A percentile compares a stretch with the other conserved stretches of the same genome.
Evolutionary conservation across 257 asterid species (phyloP).

Genomic region (Jacaranda copaia): DNA sequence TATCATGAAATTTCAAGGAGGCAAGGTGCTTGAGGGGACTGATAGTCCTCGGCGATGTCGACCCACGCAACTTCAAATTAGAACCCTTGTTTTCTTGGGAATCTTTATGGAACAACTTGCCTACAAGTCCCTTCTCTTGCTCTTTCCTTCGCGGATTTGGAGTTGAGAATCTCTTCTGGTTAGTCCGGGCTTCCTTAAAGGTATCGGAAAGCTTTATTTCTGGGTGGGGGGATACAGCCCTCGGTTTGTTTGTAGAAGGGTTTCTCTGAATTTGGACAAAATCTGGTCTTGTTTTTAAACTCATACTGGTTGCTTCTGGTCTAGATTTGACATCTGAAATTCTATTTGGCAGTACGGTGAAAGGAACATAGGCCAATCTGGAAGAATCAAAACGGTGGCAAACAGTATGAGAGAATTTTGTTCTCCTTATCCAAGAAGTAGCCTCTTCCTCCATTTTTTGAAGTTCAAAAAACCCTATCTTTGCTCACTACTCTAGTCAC

Average conservation of each 20-base stretch:
- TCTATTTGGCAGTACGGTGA: conserved; percentile 46
- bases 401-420: conserved; percentile 84
- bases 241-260: conserved; percentile 53
- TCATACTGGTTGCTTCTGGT: conserved; percentile 34
- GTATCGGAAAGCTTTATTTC: conserved; percentile 67
- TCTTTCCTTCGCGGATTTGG: conserved; percentile 62
- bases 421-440: conserved; percentile 88
- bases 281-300: conserved; percentile 48
- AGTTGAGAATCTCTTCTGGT: conserved; percentile 67
- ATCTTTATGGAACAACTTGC: conserved; percentile 48
- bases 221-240: conserved; percentile 81
- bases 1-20: conserved; percentile 55
- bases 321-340: conserved; percentile 46
- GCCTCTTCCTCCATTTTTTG: conserved; percentile 76
- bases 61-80: conserved; percentile 33
- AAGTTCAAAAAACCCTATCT: conserved; percentile 29
- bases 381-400: conserved; percentile 80
- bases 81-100: conserved; percentile 37
- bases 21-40: conserved; percentile 59
- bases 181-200: conserved; percentile 76
- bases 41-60: conserved; percentile 43
- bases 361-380: conserved; percentile 57
- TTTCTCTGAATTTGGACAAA: conserved; percentile 52
- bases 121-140: conserved; percentile 48
- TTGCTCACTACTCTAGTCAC: neutral